Evolutionary conservation across 208 protist genomes (phyloP).

Genomic region (Tritrichomonas musculus): DNA sequence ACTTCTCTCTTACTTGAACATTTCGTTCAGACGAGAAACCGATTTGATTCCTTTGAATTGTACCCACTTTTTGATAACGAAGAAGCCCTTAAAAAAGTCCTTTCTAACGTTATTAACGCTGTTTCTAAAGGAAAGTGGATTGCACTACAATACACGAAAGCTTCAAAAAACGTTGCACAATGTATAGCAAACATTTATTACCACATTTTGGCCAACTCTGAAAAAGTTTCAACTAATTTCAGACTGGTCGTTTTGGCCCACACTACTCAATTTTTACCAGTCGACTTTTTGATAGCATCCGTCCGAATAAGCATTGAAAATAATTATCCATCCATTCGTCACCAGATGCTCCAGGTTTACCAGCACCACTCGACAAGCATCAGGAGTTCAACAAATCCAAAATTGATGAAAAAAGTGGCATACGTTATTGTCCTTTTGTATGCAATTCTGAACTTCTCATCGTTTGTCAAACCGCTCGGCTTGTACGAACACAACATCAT

Average conservation of each 20-base stretch:
- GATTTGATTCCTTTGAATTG: slow-evolving; percentile 14
- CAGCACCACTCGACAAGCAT: not conserved
- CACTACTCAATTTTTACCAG: not conserved
- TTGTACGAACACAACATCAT: not conserved
- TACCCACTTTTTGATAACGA: not conserved
- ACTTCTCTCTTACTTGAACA: not conserved
- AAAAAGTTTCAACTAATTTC: not conserved
- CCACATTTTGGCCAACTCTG: not conserved
- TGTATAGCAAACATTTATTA: not conserved
- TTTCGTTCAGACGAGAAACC: not conserved
- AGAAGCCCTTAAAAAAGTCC: not conserved
- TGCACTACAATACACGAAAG: not conserved
- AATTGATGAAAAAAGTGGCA: not conserved
- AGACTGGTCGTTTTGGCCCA: not conserved
- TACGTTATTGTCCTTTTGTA: not conserved
- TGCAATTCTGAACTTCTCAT: not conserved
- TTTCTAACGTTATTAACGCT: not conserved
- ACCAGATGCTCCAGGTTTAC: not conserved
- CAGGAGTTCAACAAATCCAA: not conserved
- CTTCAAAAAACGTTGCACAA: not conserved
- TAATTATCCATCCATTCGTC: not conserved
- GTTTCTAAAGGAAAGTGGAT: not conserved
- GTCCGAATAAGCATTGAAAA: not conserved
- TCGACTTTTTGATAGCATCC: not conserved
- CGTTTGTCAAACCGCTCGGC: not conserved